Evolutionary conservation across 805 yeast genomes (phyloP), one percentile per base, ranked within the genome.

Genomic region (Candida ascalaphidarum): DNA sequence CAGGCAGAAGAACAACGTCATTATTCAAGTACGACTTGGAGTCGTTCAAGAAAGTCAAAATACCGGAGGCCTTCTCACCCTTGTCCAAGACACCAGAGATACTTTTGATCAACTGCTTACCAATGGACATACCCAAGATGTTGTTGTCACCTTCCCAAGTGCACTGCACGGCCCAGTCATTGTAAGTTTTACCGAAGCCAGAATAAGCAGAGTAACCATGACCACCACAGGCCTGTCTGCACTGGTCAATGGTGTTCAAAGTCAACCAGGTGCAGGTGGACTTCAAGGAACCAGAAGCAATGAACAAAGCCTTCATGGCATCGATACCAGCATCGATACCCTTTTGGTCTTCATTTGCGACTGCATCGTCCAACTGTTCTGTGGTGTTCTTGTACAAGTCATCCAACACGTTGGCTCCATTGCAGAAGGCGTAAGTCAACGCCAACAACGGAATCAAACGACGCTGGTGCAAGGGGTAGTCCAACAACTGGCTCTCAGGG

Each of bases 71-170:
- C 21, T 41, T 43, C 44, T 65, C 61, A 32, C 70, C 71, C 30
- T 58, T 52, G 28, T 59, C 55, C 20, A 58, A 37, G 4, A 54
- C 41, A 6, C 47, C 43, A 28, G 59, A 48, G 15, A 66, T 65
- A 32, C 61, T 57, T 51, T 72, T 80, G 37, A 77, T 61, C 22
- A 79, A 63, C 17, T 92, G 45, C 35, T 42, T 42, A 4, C 45
- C 46, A 10, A 36, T 44, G 6, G 45, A 38, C 43, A 42, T 38
- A 22, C 43, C 41, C 30, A 42, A 35, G 24, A 42, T 44, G 3
- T 43, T 38, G 30, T 42, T 42, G 39, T 42, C 46, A 19, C 46
- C 46, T 19, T 42, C 46, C 46, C 46, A 42, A 6, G 46, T 42
- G 23, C 46, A 42, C 26, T 42, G 46, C 20, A 42, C 46, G 14